These are phyloP conservation scores for button mushroom (Agaricus bisporus) DNA, from an alignment of 768 basidiomycete genomes.

Conservation along the genomic window DNA sequence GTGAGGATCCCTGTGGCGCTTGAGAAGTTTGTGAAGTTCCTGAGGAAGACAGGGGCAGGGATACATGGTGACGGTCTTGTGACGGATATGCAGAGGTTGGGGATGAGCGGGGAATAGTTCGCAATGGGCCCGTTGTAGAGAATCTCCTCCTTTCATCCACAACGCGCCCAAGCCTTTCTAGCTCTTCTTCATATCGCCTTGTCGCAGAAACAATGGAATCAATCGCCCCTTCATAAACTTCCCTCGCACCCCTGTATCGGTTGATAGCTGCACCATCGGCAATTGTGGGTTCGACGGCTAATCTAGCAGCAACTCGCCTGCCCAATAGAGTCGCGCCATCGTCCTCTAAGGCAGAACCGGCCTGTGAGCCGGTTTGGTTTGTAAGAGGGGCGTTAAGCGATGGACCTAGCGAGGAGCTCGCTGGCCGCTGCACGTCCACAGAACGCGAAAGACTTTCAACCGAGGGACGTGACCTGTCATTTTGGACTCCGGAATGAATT, in stretches of 20 bases:
- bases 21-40: slow-evolving; percentile 4
- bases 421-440: background rate
- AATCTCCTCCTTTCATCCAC: background rate
- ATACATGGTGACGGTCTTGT: background rate
- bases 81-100: slow-evolving; percentile 6
- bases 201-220: slow-evolving; percentile 8
- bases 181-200: slow-evolving; percentile 7
- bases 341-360: slow-evolving; percentile 20
- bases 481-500: background rate
- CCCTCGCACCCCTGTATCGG: slow-evolving; percentile 1
- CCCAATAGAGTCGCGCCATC: slow-evolving; percentile 33
- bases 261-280: slow-evolving; percentile 14
- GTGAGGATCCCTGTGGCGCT: slow-evolving; percentile 1
- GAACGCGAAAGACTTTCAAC: background rate
- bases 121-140: background rate
- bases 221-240: slow-evolving; percentile 4
- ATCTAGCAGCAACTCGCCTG: slow-evolving; percentile 33
- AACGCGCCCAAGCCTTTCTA: slow-evolving; percentile 1
- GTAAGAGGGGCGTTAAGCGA: background rate
- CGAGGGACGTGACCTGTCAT: background rate
- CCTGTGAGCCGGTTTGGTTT: slow-evolving; percentile 10
- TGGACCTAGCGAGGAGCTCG: background rate
- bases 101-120: background rate
- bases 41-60: slow-evolving; percentile 6
- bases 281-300: slow-evolving; percentile 19